Evolutionary conservation across 306 rosid genomes (phyloP).

Genomic region (Vicia sativa): DNA sequence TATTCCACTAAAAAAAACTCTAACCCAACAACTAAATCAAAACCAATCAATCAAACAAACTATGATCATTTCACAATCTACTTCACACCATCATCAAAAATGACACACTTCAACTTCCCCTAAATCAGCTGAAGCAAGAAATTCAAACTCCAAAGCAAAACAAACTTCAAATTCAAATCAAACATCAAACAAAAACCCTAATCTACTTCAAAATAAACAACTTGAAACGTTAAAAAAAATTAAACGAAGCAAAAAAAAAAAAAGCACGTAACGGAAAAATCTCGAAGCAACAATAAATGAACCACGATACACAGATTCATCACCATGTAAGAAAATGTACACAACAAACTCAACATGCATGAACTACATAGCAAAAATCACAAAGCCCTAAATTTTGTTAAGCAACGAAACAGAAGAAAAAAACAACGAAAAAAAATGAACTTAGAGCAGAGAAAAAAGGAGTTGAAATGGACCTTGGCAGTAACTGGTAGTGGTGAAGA

Average conservation of each 20-base stretch:
- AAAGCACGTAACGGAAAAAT: neutral
- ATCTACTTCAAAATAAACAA: neutral
- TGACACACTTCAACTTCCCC: slow-evolving; percentile 10
- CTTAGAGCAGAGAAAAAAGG: neutral
- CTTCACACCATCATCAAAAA: slow-evolving; percentile 4
- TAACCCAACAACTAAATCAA: slow-evolving; percentile 18
- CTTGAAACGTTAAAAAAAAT: neutral
- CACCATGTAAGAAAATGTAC: neutral
- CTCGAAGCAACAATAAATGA: neutral
- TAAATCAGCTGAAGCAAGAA: slow-evolving; percentile 2
- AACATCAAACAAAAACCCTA: slow-evolving; percentile 31
- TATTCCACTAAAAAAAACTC: slow-evolving; percentile 1
- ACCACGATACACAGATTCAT: neutral
- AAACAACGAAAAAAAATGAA: neutral
- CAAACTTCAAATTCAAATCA: slow-evolving; percentile 21
- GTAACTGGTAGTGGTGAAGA: slow-evolving; percentile 7
- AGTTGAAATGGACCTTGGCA: slow-evolving; percentile 27
- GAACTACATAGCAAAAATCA: neutral
- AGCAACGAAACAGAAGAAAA: neutral
- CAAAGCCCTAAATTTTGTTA: slow-evolving; percentile 24
- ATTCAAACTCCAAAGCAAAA: slow-evolving; percentile 16
- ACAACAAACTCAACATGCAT: slow-evolving; percentile 20
- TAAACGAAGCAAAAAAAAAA: neutral
- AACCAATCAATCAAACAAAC: slow-evolving; percentile 4
- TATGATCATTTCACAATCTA: slow-evolving; percentile 8